Percentiles rank a stretch among this genome's conserved stretches.
These are phyloP conservation scores for Tulasnella sp. DNA, from an alignment of 768 basidiomycete genomes.

Conservation along the genomic window DNA sequence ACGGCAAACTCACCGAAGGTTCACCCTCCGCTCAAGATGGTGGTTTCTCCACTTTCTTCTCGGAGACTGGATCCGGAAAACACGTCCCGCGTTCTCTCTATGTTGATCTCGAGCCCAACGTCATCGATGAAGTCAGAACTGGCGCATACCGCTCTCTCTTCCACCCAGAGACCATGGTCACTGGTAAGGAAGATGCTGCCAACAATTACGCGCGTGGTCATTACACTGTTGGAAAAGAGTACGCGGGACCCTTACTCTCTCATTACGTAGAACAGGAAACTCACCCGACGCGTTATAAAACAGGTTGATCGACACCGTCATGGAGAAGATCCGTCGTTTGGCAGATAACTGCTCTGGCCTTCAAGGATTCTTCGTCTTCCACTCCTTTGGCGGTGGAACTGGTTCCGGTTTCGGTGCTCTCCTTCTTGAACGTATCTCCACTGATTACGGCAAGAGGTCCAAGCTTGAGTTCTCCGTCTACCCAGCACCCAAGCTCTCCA, in stretches of 20 bases:
- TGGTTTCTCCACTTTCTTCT: slow-evolving; percentile 99
- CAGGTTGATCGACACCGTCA: slow-evolving; percentile 76
- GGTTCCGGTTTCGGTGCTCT: slow-evolving; percentile 99
- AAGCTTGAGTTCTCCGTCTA: slow-evolving; percentile 98
- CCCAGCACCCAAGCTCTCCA: slow-evolving; percentile 86
- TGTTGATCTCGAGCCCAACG: slow-evolving; percentile 93
- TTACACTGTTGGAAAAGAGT: slow-evolving; percentile 96
- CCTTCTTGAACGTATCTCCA: slow-evolving; percentile 89
- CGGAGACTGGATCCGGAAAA: slow-evolving; percentile 93
- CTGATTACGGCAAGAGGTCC: slow-evolving; percentile 98
- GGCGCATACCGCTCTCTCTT: slow-evolving; percentile 94
- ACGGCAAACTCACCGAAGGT: slow-evolving; percentile 76
- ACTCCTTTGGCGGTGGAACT: slow-evolving; percentile 99
- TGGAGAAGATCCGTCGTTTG: slow-evolving; percentile 93
- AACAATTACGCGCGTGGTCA: slow-evolving; percentile 97
- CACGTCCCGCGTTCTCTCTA: slow-evolving; percentile 96
- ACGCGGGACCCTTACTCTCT: background rate
- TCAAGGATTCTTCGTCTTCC: slow-evolving; percentile 99
- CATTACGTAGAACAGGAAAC: background rate
- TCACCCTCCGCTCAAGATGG: slow-evolving; percentile 64
- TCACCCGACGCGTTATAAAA: background rate
- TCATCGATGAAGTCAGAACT: slow-evolving; percentile 92
- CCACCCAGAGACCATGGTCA: slow-evolving; percentile 97
- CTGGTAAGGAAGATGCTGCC: slow-evolving; percentile 98
- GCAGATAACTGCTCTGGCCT: slow-evolving; percentile 97